Base-by-base conservation (phyloP, 352 stramenopile species). In the Elongisporangium undulatum region DNA sequence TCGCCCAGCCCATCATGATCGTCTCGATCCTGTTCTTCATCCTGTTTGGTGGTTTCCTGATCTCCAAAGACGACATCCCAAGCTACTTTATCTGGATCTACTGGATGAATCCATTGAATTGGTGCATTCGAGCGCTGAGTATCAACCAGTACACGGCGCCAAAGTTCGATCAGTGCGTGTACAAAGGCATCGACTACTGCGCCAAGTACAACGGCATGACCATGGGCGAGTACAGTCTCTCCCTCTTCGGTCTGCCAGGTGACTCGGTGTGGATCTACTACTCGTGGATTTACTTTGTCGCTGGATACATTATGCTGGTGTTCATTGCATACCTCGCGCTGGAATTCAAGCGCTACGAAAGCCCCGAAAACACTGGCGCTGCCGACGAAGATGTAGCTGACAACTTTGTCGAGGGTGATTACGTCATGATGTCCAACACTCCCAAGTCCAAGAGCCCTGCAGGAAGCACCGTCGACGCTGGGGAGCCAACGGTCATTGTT, bases 11-110 rank as follows among this genome's bases (percentile, higher is more conserved):
- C 1, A 15, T 83, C 15, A 79, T 84, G 61, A 81, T 86, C 60
- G 56, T 93, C 16, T 72, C 61, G 19, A 82, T 92, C 26, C 59
- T 88, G 8, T 65, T 93, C 51, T 87, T 84, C 61, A 65, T 82
- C 39, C 62, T 92, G 22, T 89, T 88, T 39, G 69, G 68, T 17
- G 84, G 84, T 15, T 92, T 91, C 64, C 58, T 90, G 22, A 58
- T 90, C 24, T 68, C 73, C 10, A 78, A 82, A 56, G 65, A 58
- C 39, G 67, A 80, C 52, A 90, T 93, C 49, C 84, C 82, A 0
- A 58, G 69, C 51, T 82, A 79, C 48, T 89, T 86, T 38, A 70
- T 82, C 26, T 95, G 85, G 85, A 54, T 94, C 48, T 93, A 91
- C 61, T 92, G 77, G 74, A 77, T 95, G 52, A 87, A 93, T 51